Evolutionary conservation across 2,329 filamentous ascomycete species (phyloP), one percentile per base, ranked within the genome.

Genomic region (Aspergillus ochraceus): DNA sequence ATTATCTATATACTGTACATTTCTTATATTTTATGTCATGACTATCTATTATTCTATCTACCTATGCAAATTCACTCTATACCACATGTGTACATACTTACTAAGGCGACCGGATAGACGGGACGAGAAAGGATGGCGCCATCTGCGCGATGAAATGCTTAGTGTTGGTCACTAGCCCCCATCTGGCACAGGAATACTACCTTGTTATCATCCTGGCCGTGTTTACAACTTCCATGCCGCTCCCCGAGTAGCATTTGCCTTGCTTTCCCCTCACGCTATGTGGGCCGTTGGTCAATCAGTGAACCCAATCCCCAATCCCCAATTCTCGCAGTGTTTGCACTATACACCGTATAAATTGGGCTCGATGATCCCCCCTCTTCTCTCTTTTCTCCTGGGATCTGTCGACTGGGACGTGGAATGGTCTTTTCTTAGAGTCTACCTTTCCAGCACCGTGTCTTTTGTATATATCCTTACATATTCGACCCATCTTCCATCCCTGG

Each of bases 221-320:
- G 17, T 29, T 30, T 8, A 36, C 30, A 52, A 52, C 32, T 22
- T 45, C 19, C 32, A 36, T 30, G 6, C 12, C 39, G 20, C 9
- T 26, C 32, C 26, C 20, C 49, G 10, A 52, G 30, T 50, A 29
- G 36, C 12, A 49, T 42, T 30, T 6, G 19, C 14, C 32, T 53
- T 42, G 26, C 19, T 20, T n/a, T 51, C 56, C 57, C 57, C 60
- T 57, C 59, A 47, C 57, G 45, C 47, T 6, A 36, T 52, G 39
- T 55, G 53, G 46, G 54, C 54, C 36, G 29, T 17, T 4, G 4
- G n/a, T 49, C 49, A 22, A 42, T 29, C 22, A 17, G n/a, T 6
- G 46, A 51, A 6, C 10, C 24, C 29, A 6, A 29, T 29, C 12
- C 32, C 2, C 52, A 57, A 57, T 39, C 14, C 9, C 12, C 49